Evolutionary conservation across 345 rosid genomes (phyloP).

Genomic region (Rhodamnia argentea): DNA sequence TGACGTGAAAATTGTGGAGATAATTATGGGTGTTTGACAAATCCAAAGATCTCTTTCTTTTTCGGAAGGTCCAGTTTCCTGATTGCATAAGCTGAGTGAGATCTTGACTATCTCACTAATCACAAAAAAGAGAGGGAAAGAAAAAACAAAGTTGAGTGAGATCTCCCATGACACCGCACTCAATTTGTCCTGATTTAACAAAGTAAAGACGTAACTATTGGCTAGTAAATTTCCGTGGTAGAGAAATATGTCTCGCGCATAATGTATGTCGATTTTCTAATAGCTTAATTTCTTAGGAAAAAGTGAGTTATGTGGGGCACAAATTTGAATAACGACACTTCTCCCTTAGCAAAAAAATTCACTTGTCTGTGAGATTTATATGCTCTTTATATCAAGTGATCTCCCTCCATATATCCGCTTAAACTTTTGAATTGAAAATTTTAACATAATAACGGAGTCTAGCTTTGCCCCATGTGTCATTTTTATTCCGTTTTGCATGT

Average conservation of each 20-base stretch:
- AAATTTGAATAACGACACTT: no score
- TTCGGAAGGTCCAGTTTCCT: neutral
- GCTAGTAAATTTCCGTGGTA: neutral
- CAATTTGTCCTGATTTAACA: neutral
- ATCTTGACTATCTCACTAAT: neutral
- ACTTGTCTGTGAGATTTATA: no score
- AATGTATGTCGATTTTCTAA: neutral
- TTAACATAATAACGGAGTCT: no score
- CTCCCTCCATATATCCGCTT: no score
- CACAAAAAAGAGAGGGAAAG: neutral
- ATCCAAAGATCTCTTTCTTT: neutral
- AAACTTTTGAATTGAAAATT: no score
- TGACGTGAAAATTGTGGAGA: neutral
- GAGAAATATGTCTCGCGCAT: neutral
- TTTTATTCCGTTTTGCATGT: no score
- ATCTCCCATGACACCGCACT: neutral
- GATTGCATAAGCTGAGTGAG: neutral
- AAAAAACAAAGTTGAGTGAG: neutral
- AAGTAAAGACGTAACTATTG: neutral
- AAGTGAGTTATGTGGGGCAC: no score
- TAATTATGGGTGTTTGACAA: neutral
- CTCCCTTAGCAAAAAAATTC: no score
- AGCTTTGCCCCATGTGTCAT: no score
- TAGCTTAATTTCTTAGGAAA: neutral
- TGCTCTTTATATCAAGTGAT: no score